A percentile compares a stretch with the other conserved stretches of the same genome.
phyloP scores from a whole-genome alignment of 2,329 filamentous ascomycete genomes.

The Fusarium sp. region DNA sequence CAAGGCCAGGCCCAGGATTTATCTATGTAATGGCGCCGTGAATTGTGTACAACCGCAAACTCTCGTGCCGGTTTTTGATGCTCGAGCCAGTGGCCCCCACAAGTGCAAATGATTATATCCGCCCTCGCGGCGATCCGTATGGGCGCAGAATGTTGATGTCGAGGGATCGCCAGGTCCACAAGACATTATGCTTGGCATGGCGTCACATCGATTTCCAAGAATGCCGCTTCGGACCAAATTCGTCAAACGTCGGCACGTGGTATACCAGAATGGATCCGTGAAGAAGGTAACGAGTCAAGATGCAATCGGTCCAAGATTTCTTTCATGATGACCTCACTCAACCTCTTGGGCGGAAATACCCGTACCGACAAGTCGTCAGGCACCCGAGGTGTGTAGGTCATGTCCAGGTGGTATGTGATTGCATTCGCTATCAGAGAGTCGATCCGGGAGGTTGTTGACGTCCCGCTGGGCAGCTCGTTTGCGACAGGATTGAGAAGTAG shows the following conservation, averaged over 20 bases:
- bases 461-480: neutral
- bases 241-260: conserved; percentile 11
- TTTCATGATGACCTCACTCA: neutral
- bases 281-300: neutral
- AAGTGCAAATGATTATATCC: neutral
- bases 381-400: neutral
- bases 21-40: conserved; percentile 5
- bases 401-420: neutral
- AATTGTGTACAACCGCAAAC: neutral
- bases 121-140: neutral
- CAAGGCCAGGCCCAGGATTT: neutral
- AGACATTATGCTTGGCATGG: conserved; percentile 25
- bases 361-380: neutral
- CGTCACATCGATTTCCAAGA: conserved; percentile 16
- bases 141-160: conserved; percentile 9
- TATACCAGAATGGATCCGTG: conserved; percentile 9
- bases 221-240: conserved; percentile 33
- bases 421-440: conserved; percentile 7
- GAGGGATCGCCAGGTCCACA: conserved; percentile 3
- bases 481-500: neutral
- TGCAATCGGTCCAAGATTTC: neutral
- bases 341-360: neutral
- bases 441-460: neutral
- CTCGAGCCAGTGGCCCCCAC: neutral
- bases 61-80: neutral